Evolutionary conservation across 805 yeast species (phyloP).

Genomic region (Candida schatavii): DNA sequence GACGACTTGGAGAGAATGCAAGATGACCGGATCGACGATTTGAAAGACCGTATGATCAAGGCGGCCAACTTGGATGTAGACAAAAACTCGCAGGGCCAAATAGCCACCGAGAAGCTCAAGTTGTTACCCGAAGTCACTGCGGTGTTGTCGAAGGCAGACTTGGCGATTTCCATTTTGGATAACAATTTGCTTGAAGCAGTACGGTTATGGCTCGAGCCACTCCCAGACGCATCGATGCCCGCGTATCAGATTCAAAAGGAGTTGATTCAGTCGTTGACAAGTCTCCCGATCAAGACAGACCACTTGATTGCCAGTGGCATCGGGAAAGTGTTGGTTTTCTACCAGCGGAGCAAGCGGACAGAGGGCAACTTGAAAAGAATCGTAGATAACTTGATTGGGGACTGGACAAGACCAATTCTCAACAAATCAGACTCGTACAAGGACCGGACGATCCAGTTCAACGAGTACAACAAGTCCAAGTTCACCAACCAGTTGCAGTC

Average conservation of each 20-base stretch:
- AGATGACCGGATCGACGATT: slow-evolving; percentile 79
- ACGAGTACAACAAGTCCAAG: slow-evolving; percentile 62
- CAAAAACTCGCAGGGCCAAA: slow-evolving; percentile 54
- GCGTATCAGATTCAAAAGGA: slow-evolving; percentile 93
- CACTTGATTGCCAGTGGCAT: slow-evolving; percentile 93
- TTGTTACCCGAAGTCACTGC: slow-evolving; percentile 76
- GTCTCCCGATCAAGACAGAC: slow-evolving; percentile 90
- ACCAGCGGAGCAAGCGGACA: slow-evolving; percentile 85
- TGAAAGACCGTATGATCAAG: slow-evolving; percentile 86
- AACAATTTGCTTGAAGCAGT: slow-evolving; percentile 91
- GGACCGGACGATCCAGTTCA: slow-evolving; percentile 71
- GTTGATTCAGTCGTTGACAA: slow-evolving; percentile 66
- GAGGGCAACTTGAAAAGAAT: slow-evolving; percentile 82
- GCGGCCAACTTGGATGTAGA: slow-evolving; percentile 78
- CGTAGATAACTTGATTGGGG: slow-evolving; percentile 89
- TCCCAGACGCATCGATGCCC: slow-evolving; percentile 98
- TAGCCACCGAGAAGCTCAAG: slow-evolving; percentile 75
- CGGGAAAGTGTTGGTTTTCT: slow-evolving; percentile 90
- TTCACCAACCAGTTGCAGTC: slow-evolving; percentile 43
- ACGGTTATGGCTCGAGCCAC: slow-evolving; percentile 95
- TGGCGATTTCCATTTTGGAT: slow-evolving; percentile 91
- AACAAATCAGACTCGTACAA: slow-evolving; percentile 93
- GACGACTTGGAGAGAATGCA: slow-evolving; percentile 94
- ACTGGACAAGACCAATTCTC: slow-evolving; percentile 98
- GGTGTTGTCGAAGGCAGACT: slow-evolving; percentile 72